Base-by-base conservation (phyloP, 78 protist genomes). In the Acrasis kona region DNA sequence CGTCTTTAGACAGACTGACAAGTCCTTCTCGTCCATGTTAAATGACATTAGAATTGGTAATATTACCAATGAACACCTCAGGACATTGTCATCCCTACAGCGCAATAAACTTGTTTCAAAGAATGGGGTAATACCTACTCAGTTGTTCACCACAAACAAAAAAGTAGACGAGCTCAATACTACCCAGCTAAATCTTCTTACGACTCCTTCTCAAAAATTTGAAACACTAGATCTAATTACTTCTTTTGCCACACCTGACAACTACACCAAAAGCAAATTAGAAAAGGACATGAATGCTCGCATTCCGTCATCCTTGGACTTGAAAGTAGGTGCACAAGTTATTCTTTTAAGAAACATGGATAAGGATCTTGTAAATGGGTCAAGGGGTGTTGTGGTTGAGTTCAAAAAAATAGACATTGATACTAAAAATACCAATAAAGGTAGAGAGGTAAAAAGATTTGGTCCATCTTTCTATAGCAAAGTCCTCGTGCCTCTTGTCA, bases 321-420 rank as follows among this genome's bases (percentile, higher is more conserved):
- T 77, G 10, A 2, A 38, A n/a, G 19, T 67, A 5, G 81, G 82
- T 8, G 84, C 89, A n/a, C 91, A 78, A 57, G 91, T 87, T 37
- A 87, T 87, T 85, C 69, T 82, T 30, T 9, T 41, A 27, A 3
- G 29, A 32, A 87, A 87, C 29, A 27, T 71, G 28, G 82, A 74
- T 35, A 34, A 39, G 19, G 6, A 80, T 12, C 75, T 85, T 12
- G 86, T 76, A 31, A 85, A 85, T 73, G 89, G 89, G 1, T 29
- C 77, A 6, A 6, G 73, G 5, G 85, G 89, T 8, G 81, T 75
- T 3, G 77, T 84, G 3, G 41, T 65, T 31, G 85, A 27, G 41
- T 83, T 85, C 10, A 12, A 31, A 12, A 36, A 1, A 12, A 31
- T 28, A 5, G 61, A 74, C 2, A n/a, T 19, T 50, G n/a, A n/a